A percentile compares a stretch with the other conserved stretches of the same genome.
phyloP scores from a whole-genome alignment of 768 basidiomycete genomes.

The Leccinellum rugosiceps region DNA sequence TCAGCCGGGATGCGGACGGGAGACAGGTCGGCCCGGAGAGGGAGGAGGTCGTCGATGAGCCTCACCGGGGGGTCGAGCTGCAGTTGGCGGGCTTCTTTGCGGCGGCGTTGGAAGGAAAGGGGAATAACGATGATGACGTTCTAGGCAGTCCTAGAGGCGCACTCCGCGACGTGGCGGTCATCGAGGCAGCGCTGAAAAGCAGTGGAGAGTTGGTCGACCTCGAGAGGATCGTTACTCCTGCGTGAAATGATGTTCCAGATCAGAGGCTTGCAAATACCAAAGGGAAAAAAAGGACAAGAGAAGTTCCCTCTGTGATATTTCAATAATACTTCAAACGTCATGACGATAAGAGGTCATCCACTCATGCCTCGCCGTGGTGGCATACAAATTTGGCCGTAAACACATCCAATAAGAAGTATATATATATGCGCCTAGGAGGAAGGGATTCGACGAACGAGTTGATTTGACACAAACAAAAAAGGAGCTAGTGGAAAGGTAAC shows the following conservation, averaged over 20 bases:
- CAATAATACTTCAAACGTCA: no score
- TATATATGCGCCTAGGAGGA: neutral
- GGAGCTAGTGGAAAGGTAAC: neutral
- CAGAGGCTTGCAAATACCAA: neutral
- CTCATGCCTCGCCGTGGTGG: neutral
- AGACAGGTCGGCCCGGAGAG: constrained; percentile 30
- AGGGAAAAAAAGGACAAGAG: neutral
- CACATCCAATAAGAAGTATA: neutral
- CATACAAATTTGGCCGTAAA: neutral
- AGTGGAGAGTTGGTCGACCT: constrained; percentile 60
- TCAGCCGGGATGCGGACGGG: constrained; percentile 20
- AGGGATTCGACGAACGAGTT: neutral
- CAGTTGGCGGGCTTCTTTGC: constrained; percentile 61
- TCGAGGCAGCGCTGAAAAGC: constrained; percentile 73
- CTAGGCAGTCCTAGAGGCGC: constrained; percentile 62
- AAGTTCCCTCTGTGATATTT: neutral
- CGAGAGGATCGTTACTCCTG: constrained; percentile 27
- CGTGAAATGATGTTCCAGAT: neutral
- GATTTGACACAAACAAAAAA: neutral
- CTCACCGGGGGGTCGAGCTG: constrained; percentile 48
- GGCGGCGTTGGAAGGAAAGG: constrained; percentile 44
- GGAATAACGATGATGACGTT: constrained; percentile 34
- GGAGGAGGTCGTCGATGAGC: constrained; percentile 46
- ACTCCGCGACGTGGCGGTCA: constrained; percentile 72
- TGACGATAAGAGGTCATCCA: neutral